Base-by-base conservation (phyloP, 78 protist species). In the Dictyostelium capitatum region DNA sequence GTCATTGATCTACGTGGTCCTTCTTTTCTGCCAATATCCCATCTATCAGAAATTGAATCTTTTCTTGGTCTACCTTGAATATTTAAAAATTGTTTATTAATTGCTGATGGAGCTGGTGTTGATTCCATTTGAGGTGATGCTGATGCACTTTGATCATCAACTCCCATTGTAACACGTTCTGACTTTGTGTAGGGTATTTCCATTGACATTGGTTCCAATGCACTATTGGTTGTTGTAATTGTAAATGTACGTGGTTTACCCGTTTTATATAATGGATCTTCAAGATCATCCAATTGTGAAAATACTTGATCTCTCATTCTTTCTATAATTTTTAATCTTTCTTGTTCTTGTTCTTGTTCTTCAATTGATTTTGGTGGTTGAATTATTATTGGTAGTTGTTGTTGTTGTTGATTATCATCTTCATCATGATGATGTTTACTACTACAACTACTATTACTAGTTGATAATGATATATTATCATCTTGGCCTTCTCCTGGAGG, bases 21-120 rank as follows among this genome's bases (percentile, higher is more conserved):
- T 70, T 65, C 80, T 50, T 59, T 81, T 75, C 92, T 74, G 19
- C 92, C 92, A 32, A 87, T 41, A 65, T 87, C 92, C 92, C 92
- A 87, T 5, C 78, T 47, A 30, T 87, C 92, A n/a, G 92, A 72
- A 65, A 87, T 87, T n/a, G 92, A 87, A 12, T 87, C 92, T 48
- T 32, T 77, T 59, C 92, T 56, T 41, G 65, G 65, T 43, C 92
- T 75, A 41, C 41, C 65, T 77, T 25, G 67, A 28, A 28, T 77
- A 50, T 41, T 77, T 28, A 28, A 51, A 37, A 23, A 25, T 51
- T 51, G 17, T n/a, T 46, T 64, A 11, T 19, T 17, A 43, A 32
- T 30, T 15, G 9, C 17, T 0, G 0, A 1, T 25, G 74, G 12
- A 3, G 43, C 20, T 8, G 15, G 15, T 6, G 54, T 20, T 72